phyloP scores from a whole-genome alignment of 805 yeast genomes.

The Candida mattraensis region DNA sequence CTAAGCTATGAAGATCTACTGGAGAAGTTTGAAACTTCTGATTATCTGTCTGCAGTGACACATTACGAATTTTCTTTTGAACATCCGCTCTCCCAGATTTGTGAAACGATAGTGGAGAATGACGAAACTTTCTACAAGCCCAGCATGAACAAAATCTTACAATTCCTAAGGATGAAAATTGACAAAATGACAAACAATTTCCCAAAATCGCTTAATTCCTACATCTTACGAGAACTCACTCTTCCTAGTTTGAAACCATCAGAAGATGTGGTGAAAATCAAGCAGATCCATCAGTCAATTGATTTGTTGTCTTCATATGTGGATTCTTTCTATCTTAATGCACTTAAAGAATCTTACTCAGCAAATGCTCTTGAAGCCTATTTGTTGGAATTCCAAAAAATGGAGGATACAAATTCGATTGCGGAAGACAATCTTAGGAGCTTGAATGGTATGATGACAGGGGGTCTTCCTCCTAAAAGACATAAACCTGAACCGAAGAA shows the following conservation, averaged over 20 bases:
- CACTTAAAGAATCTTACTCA: conserved; percentile 25
- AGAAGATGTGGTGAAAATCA: conserved; percentile 34
- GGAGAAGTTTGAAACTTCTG: conserved; percentile 31
- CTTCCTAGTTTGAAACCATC: conserved; percentile 34
- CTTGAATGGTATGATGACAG: conserved; percentile 29
- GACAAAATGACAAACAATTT: conserved; percentile 35
- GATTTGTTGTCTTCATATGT: conserved; percentile 49
- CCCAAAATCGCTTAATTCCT: conserved; percentile 33
- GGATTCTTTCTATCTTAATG: conserved; percentile 28
- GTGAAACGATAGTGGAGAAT: conserved; percentile 42
- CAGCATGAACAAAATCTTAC: conserved; percentile 38
- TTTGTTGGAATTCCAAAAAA: conserved; percentile 20
- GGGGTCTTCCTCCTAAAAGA: conserved; percentile 21
- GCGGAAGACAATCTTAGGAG: conserved; percentile 34
- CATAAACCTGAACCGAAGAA: conserved; percentile 31
- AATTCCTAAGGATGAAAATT: conserved; percentile 41
- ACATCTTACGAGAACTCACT: conserved; percentile 16
- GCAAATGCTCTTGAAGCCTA: conserved; percentile 18
- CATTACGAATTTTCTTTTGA: conserved; percentile 29
- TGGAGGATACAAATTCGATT: conserved; percentile 22
- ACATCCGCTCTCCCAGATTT: conserved; percentile 32
- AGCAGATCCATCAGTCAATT: conserved; percentile 42
- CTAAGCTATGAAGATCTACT: conserved; percentile 44
- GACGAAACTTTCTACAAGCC: conserved; percentile 48
- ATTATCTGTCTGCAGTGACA: conserved; percentile 17